phyloP scores from a whole-genome alignment of 768 basidiomycete species.

The Psilocybe subaeruginosa region DNA sequence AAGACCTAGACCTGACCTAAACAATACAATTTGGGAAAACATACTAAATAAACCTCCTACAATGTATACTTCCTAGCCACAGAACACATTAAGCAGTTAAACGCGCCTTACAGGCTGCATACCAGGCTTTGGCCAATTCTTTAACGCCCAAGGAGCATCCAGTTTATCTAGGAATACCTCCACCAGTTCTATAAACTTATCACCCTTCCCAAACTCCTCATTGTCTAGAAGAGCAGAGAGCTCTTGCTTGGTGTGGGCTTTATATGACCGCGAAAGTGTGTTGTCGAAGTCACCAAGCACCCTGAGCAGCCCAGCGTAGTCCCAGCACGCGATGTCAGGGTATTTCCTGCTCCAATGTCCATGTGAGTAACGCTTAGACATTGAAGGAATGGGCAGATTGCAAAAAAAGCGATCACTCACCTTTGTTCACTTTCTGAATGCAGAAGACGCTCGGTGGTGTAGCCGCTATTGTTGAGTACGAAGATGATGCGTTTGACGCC shows the following conservation, averaged over 20 bases:
- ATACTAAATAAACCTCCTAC: no score
- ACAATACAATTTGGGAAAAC: no score
- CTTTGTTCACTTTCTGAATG: slow-evolving; percentile 53
- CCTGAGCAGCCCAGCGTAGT: slow-evolving; percentile 61
- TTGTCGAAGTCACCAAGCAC: slow-evolving; percentile 47
- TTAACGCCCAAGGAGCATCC: slow-evolving; percentile 69
- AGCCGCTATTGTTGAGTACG: slow-evolving; percentile 75
- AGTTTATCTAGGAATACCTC: slow-evolving; percentile 73
- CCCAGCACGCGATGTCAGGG: slow-evolving; percentile 84
- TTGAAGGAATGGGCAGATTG: background rate
- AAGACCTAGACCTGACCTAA: no score
- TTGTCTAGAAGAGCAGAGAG: slow-evolving; percentile 67
- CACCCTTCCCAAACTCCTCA: slow-evolving; percentile 54
- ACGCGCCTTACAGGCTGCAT: background rate
- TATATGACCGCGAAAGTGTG: slow-evolving; percentile 54
- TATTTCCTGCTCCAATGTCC: slow-evolving; percentile 54
- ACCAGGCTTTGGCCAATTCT: slow-evolving; percentile 43
- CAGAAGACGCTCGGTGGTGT: slow-evolving; percentile 82
- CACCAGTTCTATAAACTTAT: slow-evolving; percentile 70
- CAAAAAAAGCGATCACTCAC: slow-evolving; percentile 25
- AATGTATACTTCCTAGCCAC: no score
- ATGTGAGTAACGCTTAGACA: background rate
- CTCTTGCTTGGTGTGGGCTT: slow-evolving; percentile 64
- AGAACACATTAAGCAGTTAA: no score
- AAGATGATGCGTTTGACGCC: slow-evolving; percentile 81